phyloP scores from a whole-genome alignment of 441 rosid species.

The Pelargonium exstipulatum region DNA sequence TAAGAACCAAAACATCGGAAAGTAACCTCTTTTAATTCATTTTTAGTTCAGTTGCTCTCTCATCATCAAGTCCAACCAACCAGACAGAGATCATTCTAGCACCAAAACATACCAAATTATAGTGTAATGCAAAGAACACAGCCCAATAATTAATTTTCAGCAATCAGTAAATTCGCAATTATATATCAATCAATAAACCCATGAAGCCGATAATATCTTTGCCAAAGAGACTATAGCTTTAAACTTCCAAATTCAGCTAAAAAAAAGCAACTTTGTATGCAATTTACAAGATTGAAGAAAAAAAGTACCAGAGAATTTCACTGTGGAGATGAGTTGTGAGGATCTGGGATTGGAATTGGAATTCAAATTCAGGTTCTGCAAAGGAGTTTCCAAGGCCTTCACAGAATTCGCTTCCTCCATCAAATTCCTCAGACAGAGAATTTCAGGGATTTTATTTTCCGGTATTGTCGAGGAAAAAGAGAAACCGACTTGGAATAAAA shows the following conservation, averaged over 20 bases:
- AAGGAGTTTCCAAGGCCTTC: constrained; percentile 26
- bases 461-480: neutral
- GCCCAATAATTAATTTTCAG: neutral
- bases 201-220: neutral
- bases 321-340: constrained; percentile 17
- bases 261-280: neutral
- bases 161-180: neutral
- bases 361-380: constrained; percentile 45
- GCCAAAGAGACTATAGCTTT: neutral
- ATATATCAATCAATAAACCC: neutral
- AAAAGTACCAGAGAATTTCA: constrained; percentile 33
- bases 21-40: neutral
- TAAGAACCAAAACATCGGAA: neutral
- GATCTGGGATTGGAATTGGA: constrained; percentile 27
- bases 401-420: constrained; percentile 42
- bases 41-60: neutral
- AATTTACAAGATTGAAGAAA: neutral
- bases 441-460: neutral
- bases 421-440: constrained; percentile 13
- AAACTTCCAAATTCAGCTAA: neutral
- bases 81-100: neutral
- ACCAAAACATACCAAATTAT: neutral
- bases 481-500: neutral
- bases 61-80: neutral
- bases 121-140: neutral